These are phyloP conservation scores for Asterionellopsis glacialis DNA, from an alignment of 108 stramenopile genomes.

Conservation along the genomic window DNA sequence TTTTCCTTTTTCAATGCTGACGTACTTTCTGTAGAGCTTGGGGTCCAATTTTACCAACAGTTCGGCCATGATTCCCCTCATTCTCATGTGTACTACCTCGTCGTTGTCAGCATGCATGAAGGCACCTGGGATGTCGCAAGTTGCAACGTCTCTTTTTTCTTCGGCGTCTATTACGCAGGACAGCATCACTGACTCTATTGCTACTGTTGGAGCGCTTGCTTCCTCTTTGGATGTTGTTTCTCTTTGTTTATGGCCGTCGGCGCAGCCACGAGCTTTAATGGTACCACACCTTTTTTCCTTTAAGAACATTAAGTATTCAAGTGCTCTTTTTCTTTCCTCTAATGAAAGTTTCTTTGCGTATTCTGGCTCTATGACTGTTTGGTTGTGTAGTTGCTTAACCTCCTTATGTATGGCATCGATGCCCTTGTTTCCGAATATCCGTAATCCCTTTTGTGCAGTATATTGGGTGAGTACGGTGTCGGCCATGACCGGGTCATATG, in stretches of 20 bases:
- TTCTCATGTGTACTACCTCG: conserved; percentile 6
- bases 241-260: conserved; percentile 29
- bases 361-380: conserved; percentile 23
- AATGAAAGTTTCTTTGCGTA: conserved; percentile 1
- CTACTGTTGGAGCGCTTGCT: conserved; percentile 28
- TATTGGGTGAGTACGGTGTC: no score
- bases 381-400: conserved; percentile 30
- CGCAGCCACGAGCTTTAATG: conserved; percentile 37
- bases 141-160: conserved; percentile 23
- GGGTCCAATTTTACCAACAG: conserved; percentile 8
- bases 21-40: not conserved
- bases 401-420: conserved; percentile 27
- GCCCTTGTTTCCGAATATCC: conserved; percentile 29
- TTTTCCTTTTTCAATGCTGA: conserved; percentile 8
- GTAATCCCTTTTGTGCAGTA: conserved; percentile 22
- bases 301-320: conserved; percentile 39
- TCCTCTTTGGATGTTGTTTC: conserved; percentile 30
- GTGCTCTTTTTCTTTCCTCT: conserved; percentile 12
- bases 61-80: conserved; percentile 9
- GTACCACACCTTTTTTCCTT: conserved; percentile 32
- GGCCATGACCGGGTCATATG: no score
- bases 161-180: conserved; percentile 20
- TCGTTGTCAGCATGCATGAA: conserved; percentile 36
- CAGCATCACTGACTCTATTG: conserved; percentile 14
- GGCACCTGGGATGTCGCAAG: conserved; percentile 34